Evolutionary conservation across 306 rosid genomes (phyloP), one percentile per base, ranked within the genome.

Genomic region (Trichosanthes cucumerina): DNA sequence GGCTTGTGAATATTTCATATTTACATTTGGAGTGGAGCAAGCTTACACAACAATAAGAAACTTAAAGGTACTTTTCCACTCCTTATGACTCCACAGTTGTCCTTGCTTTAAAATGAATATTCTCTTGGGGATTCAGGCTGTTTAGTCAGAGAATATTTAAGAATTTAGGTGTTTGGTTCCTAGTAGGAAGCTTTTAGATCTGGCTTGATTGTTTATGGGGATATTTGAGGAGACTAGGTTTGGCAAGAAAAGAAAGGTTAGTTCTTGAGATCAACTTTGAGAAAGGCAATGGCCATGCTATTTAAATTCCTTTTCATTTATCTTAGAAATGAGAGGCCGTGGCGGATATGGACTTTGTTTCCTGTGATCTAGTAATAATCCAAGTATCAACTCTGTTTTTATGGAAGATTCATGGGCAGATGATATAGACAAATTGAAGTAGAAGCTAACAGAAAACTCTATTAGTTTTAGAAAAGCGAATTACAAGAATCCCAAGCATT

Each of bases 1-100:
- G 75, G 96, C 97, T 80, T 62, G 80, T 65, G 98, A 91, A 87
- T 95, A 95, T 91, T 95, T 95, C 82, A 86, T 82, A 63, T 91
- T 95, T 83, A 85, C 97, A 4, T 15, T 31, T 15, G 98, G 98
- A 79, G 60, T 64, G 69, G 97, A 91, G 88, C 97, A 95, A 82
- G 89, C 90, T 26, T 95, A 95, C 87, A 87, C 97, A 50, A 88
- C 86, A 7, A 88, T 91, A 80, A 88, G 90, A 87, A 91, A 92
- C 85, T 90, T 95, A 82, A 95, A 95, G 97, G 98, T 95, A 87
- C 36, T 52, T 49, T 65, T 34, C 24, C 6, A 21, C 18, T 46
- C 50, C 75, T 38, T 47, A 60, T 18, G 49, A 16, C 15, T 18
- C 9, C n/a, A 28, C 9, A 24, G 9, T 28, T 15, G 38, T 44